Conservation (phyloP, 257 asterid genomes). For the Solanum corneliomulleri region DNA sequence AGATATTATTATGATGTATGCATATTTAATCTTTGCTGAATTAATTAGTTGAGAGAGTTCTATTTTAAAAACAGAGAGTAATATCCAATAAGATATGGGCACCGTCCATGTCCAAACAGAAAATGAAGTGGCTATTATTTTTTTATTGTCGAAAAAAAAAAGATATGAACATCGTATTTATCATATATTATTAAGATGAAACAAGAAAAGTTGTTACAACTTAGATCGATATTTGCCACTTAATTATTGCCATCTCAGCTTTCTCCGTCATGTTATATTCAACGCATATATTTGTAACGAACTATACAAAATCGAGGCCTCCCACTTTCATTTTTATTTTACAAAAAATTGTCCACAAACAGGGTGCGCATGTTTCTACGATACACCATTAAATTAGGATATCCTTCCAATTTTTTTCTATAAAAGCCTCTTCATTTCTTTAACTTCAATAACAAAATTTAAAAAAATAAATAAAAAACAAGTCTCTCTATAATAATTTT, state of each 20-base stretch:
- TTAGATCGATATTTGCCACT: not conserved
- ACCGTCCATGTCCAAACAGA: not conserved
- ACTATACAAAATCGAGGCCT: constrained; percentile 4
- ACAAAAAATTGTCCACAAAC: constrained; percentile 18
- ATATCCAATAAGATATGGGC: not conserved
- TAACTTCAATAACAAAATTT: constrained; percentile 4
- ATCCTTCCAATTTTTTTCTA: constrained; percentile 4
- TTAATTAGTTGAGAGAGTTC: not conserved
- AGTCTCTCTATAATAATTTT: not conserved
- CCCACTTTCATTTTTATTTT: constrained; percentile 1
- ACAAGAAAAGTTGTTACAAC: not conserved
- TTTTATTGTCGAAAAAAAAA: not conserved
- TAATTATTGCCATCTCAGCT: not conserved
- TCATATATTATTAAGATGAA: not conserved
- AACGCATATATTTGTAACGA: not conserved
- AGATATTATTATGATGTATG: too few species aligned
- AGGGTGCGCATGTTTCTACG: constrained; percentile 7
- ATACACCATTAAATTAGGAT: not conserved
- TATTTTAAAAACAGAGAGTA: not conserved
- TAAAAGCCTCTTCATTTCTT: constrained; percentile 10
- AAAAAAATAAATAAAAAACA: not conserved
- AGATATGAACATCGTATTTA: not conserved
- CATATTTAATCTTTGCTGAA: not conserved
- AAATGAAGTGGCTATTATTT: not conserved
- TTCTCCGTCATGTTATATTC: not conserved